Base-by-base conservation (phyloP, 2,329 filamentous ascomycete genomes). In the Paracamarosporium sp. region DNA sequence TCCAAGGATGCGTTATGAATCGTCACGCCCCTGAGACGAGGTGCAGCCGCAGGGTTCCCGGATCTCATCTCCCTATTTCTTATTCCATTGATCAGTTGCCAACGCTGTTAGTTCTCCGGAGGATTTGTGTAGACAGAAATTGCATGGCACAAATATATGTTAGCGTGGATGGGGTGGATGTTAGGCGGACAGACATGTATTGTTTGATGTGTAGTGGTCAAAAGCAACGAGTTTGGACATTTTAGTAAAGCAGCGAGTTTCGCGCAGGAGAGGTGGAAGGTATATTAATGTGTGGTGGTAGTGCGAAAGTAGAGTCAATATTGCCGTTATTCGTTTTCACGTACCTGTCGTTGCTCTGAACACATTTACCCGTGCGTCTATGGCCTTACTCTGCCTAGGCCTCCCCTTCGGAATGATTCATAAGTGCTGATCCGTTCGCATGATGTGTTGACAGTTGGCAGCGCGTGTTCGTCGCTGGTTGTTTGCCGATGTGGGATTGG, bases 71-170 rank as follows among this genome's bases (percentile, higher is more conserved):
- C 8, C 20, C 45, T 54, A 67, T 62, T 64, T 56, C 35, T 63
- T 61, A 56, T 50, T 53, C 55, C 54, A 65, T 62, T 60, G 63
- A 66, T 64, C 50, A 33, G 54, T 59, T 59, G 55, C 51, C 36
- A 55, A 50, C 59, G 59, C 51, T 55, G 28, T 64, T 56, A 41
- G 50, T 48, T 60, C 60, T 61, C 51, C 57, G 57, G 51, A 62
- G 62, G 63, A 59, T 59, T 72, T 70, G 64, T 67, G 66, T 65
- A 64, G 62, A 64, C 63, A 64, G 61, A 70, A 66, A 71, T 73
- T 73, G 72, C 65, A 72, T 65, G 65, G 66, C 61, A 64, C 61
- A 60, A 66, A 70, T 57, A 71, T 64, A 64, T n/a, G n/a, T 66
- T 71, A 67, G 63, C 55, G 45, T 45, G 57, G 50, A 54, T 47